These are phyloP conservation scores for Sporodiniella umbellata DNA, from an alignment of 371 early-diverging fungal species.

Conservation along the genomic window DNA sequence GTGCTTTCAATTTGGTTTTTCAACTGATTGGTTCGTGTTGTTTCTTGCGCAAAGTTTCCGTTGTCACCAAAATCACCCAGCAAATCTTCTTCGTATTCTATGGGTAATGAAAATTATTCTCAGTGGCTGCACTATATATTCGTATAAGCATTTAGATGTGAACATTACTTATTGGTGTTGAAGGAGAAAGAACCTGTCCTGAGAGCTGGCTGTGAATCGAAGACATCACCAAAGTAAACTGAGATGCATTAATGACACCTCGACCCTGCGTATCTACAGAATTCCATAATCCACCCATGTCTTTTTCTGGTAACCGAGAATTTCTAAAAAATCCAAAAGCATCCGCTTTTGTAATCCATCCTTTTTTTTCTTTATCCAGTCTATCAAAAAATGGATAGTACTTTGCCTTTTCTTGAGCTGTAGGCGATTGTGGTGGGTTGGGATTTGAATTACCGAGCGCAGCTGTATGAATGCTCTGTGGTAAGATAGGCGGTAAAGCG, in stretches of 20 bases:
- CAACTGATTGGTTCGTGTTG: conserved; percentile 36
- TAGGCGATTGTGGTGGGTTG: conserved; percentile 26
- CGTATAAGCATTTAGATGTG: not conserved
- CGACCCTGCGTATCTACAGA: conserved; percentile 76
- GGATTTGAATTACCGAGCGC: conserved; percentile 35
- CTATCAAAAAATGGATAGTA: conserved; percentile 70
- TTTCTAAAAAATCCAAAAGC: conserved; percentile 86
- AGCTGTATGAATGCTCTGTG: conserved; percentile 9
- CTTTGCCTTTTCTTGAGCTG: conserved; percentile 64
- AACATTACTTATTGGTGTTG: not conserved
- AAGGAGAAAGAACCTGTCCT: conserved; percentile 53
- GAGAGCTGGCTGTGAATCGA: conserved; percentile 74
- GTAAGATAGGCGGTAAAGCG: conserved; percentile 11
- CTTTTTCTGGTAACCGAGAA: conserved; percentile 69
- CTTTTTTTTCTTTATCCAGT: conserved; percentile 51
- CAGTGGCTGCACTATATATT: not conserved
- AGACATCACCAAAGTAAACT: conserved; percentile 94
- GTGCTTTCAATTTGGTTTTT: conserved; percentile 36
- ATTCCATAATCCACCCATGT: conserved; percentile 80
- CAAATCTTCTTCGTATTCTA: conserved; percentile 28
- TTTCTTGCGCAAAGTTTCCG: conserved; percentile 29
- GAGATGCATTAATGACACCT: conserved; percentile 79
- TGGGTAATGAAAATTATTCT: not conserved
- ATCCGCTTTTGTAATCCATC: conserved; percentile 50
- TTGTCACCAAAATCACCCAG: conserved; percentile 44